Conservation (phyloP, 495 filamentous ascomycete species). For the Hyaloscypha finlandica region DNA sequence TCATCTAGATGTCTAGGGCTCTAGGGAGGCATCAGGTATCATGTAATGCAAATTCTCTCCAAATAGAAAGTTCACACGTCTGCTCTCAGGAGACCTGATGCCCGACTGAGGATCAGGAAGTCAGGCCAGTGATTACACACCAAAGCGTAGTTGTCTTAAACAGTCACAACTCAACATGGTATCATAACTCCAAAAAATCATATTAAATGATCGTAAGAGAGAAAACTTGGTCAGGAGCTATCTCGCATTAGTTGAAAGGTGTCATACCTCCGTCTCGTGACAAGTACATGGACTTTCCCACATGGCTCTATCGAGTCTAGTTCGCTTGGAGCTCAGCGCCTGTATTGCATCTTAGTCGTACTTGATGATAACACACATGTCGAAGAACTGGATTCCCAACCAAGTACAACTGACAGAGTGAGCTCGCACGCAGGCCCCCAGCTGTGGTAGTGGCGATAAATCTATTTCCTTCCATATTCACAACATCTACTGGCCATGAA, state of each 20-base stretch:
- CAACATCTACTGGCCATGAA: slow-evolving; percentile 26
- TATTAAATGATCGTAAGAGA: background rate
- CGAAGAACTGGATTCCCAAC: slow-evolving; percentile 18
- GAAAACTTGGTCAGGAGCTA: background rate
- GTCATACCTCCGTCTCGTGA: slow-evolving; percentile 15
- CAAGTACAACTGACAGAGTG: slow-evolving; percentile 23
- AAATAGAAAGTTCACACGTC: background rate
- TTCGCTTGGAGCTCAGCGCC: background rate
- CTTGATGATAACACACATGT: slow-evolving; percentile 24
- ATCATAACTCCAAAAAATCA: background rate
- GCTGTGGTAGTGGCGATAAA: slow-evolving; percentile 30
- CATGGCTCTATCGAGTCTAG: slow-evolving; percentile 3
- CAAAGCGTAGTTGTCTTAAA: background rate
- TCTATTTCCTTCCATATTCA: slow-evolving; percentile 4
- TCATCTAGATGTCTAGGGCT: background rate
- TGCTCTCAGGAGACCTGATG: background rate
- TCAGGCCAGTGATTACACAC: background rate
- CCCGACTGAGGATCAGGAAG: background rate
- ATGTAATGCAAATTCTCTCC: background rate
- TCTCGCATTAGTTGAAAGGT: background rate
- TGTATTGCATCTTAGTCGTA: slow-evolving; percentile 1
- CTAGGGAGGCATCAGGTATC: background rate
- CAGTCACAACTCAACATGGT: background rate
- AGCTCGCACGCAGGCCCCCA: slow-evolving; percentile 6
- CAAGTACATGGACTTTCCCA: slow-evolving; percentile 11